Percentiles rank a stretch among this genome's conserved stretches.
phyloP scores from a whole-genome alignment of 495 filamentous ascomycete genomes.

The Halenospora varia region DNA sequence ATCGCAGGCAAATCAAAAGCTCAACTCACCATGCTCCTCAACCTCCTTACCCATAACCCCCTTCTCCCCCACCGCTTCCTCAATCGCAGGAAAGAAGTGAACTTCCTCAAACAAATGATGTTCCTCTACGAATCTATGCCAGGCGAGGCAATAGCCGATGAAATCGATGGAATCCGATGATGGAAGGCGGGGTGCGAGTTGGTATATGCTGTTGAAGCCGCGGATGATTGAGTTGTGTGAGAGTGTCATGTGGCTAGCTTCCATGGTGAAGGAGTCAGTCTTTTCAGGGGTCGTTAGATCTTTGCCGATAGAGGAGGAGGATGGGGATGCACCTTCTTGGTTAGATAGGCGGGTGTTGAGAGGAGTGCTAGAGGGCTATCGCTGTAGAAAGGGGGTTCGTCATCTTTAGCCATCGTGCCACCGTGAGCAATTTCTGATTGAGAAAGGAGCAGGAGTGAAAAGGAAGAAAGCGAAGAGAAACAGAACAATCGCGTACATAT shows the following conservation, averaged over 20 bases:
- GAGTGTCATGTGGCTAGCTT: conserved; percentile 38
- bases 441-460: not conserved
- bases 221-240: conserved; percentile 47
- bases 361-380: not conserved
- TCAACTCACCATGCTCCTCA: conserved; percentile 21
- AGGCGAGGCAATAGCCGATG: conserved; percentile 31
- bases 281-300: not conserved
- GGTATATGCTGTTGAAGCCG: conserved; percentile 44
- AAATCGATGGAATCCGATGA: conserved; percentile 30
- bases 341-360: not conserved
- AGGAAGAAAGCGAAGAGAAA: not conserved
- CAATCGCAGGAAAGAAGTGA: conserved; percentile 29
- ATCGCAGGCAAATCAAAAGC: not conserved
- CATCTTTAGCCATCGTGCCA: not conserved
- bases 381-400: not conserved
- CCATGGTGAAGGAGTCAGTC: conserved; percentile 19
- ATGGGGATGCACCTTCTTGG: not conserved
- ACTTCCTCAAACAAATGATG: conserved; percentile 31
- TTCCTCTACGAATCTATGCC: conserved; percentile 16
- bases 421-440: not conserved
- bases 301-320: not conserved
- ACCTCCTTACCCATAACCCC: conserved; percentile 24
- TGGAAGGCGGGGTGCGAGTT: conserved; percentile 38
- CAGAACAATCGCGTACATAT: too few relatives aligned
- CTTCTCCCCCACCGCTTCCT: conserved; percentile 21